Conservation (phyloP, 805 yeast species). For the Schwanniomyces polymorphus region DNA sequence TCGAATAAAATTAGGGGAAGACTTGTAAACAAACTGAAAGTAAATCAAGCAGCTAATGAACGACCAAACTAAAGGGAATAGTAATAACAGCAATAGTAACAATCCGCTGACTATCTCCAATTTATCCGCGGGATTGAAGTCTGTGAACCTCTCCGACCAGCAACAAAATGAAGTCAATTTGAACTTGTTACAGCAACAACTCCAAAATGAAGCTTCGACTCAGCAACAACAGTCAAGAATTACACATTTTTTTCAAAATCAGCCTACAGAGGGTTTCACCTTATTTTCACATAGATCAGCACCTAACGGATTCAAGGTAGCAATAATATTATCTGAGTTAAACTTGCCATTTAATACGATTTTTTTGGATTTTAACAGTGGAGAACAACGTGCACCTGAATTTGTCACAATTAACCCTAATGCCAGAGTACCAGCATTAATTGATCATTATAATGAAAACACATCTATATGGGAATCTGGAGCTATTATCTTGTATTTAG, state of each 20-base stretch:
- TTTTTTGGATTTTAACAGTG: constrained; percentile 79
- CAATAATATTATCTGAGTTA: constrained; percentile 83
- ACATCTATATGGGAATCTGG: constrained; percentile 94
- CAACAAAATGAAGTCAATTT: constrained; percentile 43
- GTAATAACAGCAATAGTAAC: constrained; percentile 7
- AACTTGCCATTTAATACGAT: constrained; percentile 78
- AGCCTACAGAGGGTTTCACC: constrained; percentile 81
- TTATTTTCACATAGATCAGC: constrained; percentile 83
- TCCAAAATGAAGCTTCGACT: constrained; percentile 41
- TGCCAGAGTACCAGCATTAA: constrained; percentile 92
- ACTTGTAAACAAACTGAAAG: neutral
- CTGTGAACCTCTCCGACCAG: constrained; percentile 42
- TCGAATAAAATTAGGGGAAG: neutral
- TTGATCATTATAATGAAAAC: constrained; percentile 82
- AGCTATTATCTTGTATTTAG: constrained; percentile 81
- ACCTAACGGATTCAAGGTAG: constrained; percentile 95
- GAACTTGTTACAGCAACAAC: constrained; percentile 44
- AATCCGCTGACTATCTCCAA: constrained; percentile 36
- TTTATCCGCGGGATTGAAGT: constrained; percentile 46
- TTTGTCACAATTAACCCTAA: constrained; percentile 93
- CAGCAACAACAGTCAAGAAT: constrained; percentile 54
- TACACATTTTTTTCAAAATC: constrained; percentile 68
- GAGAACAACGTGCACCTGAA: constrained; percentile 93
- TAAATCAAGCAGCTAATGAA: neutral
- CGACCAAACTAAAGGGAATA: neutral